phyloP scores from a whole-genome alignment of 257 asterid species.

The Nicotiana tabacum region DNA sequence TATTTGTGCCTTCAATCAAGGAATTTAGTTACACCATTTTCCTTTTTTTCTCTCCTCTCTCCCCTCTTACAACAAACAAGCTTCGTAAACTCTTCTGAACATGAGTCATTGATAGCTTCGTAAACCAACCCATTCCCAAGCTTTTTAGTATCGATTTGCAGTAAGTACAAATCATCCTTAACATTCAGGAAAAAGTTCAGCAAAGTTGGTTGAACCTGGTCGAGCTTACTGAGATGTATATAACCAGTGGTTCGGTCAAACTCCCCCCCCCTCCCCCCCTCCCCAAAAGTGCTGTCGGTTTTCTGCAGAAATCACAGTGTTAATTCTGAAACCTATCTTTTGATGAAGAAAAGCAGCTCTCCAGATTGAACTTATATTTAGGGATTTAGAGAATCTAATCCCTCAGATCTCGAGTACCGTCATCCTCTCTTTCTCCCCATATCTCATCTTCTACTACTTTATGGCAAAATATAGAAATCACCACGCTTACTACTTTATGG shows the following conservation, averaged over 20 bases:
- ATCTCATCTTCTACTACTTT: too few relatives aligned
- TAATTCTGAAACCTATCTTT: too few relatives aligned
- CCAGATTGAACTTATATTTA: too few relatives aligned
- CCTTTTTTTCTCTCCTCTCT: too few relatives aligned
- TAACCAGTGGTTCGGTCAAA: slow-evolving; percentile 59
- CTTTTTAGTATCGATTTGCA: slow-evolving; percentile 65
- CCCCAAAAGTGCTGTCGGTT: slow-evolving; percentile 48
- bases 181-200: slow-evolving; percentile 45
- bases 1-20: too few relatives aligned
- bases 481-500: neutral
- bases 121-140: slow-evolving; percentile 77
- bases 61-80: too few relatives aligned
- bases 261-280: slow-evolving; percentile 27
- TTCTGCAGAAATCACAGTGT: slow-evolving; percentile 20
- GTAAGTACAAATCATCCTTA: slow-evolving; percentile 58
- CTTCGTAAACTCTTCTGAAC: too few relatives aligned
- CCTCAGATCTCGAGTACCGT: neutral
- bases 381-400: too few relatives aligned
- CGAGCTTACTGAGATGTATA: slow-evolving; percentile 75
- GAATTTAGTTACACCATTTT: too few relatives aligned
- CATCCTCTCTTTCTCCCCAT: too few relatives aligned
- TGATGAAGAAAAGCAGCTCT: neutral
- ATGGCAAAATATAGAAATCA: neutral
- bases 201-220: slow-evolving; percentile 71
- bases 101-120: slow-evolving; percentile 52